Evolutionary conservation across 345 rosid genomes (phyloP).

Genomic region (Physaria fendleri): DNA sequence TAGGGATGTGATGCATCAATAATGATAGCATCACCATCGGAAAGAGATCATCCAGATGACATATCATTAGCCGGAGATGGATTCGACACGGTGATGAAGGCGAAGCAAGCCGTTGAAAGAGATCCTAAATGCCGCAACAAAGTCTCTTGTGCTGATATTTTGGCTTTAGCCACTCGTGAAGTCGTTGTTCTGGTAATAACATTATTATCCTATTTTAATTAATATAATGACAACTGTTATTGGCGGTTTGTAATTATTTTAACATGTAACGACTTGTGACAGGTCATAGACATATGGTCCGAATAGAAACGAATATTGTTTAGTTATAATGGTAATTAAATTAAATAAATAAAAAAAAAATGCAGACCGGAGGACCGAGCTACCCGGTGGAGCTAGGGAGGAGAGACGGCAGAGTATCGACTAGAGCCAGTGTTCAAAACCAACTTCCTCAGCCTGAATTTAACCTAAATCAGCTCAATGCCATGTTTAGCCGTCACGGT

Average conservation of each 20-base stretch:
- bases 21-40: slow-evolving; percentile 22
- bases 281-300: no score
- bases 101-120: slow-evolving; percentile 71
- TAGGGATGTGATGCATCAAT: slow-evolving; percentile 22
- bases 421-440: slow-evolving; percentile 49
- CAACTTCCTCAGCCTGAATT: slow-evolving; percentile 57
- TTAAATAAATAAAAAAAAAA: no score
- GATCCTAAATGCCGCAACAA: slow-evolving; percentile 65
- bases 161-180: slow-evolving; percentile 84
- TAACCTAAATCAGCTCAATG: slow-evolving; percentile 54
- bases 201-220: no score
- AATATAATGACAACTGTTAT: no score
- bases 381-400: slow-evolving; percentile 84
- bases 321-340: no score
- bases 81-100: slow-evolving; percentile 53
- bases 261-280: no score
- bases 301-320: no score
- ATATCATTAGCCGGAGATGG: slow-evolving; percentile 12
- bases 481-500: slow-evolving; percentile 50
- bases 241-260: no score
- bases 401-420: slow-evolving; percentile 63
- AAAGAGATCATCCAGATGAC: slow-evolving; percentile 12
- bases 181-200: slow-evolving; percentile 52
- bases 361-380: slow-evolving; percentile 79
- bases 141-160: slow-evolving; percentile 90